Base-by-base conservation (phyloP, 305 asterid genomes). In the Plantago lanceolata region DNA sequence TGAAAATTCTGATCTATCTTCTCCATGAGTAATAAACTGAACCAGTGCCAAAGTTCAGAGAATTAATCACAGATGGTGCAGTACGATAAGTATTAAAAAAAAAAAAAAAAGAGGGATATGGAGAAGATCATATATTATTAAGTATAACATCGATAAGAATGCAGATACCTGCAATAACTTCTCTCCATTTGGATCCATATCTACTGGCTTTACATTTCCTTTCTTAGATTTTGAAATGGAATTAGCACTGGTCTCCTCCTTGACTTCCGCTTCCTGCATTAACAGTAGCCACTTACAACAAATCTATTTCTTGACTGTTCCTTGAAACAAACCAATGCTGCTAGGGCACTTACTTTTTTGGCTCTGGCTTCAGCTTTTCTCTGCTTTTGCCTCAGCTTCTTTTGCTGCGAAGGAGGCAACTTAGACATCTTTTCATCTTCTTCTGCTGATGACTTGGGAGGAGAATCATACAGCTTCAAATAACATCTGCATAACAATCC, bases 311-410 rank as follows among this genome's bases (percentile, higher is more conserved):
- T 2, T n/a, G 45, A 71, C 58, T 35, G 9, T 26, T 53, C 45
- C 58, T 21, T 44, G 43, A 54, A 49, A 58, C 52, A 67, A 65
- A 60, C 75, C 49, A 66, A 26, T 51, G 68, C 35, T 63, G 71
- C 66, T 65, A 64, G 63, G 18, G 48, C 18, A 12, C 40, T 71
- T 82, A 86, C 97, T 76, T 90, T 90, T 81, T 94, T 94, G 70
- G 97, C 97, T 66, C 95, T 90, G 56, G 96, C 97, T 77, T 88
- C 97, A 29, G 99, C 97, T 78, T 90, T 94, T 80, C 95, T 86
- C 78, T 83, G 95, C 71, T 85, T 94, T 76, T 94, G 97, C 81
- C 84, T 85, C 79, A 94, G 73, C 78, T 90, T 94, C 87, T 86
- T 94, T 74, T 89, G 91, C 85, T 94, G 99, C 59, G 96, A 82